Evolutionary conservation across 2,329 filamentous ascomycete genomes (phyloP).

Genomic region (Rhynchosporium agropyri): DNA sequence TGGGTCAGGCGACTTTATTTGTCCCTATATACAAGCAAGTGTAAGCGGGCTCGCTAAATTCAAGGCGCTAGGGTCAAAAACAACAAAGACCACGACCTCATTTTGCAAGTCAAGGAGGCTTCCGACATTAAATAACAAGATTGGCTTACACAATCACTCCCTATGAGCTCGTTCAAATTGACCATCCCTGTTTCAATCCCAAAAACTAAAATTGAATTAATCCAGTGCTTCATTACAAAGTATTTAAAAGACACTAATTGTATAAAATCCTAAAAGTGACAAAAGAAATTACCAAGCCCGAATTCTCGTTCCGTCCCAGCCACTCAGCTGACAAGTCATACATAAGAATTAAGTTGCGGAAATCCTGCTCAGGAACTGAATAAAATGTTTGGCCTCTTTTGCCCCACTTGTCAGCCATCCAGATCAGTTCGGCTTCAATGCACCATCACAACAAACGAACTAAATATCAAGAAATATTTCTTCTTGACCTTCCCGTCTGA

Average conservation of each 20-base stretch:
- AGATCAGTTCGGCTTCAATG: not conserved
- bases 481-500: not conserved
- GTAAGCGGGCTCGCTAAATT: constrained; percentile 10
- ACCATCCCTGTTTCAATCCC: not conserved
- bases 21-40: not conserved
- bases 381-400: not conserved
- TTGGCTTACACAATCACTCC: too few species aligned
- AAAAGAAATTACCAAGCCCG: not conserved
- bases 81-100: not conserved
- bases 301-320: not conserved
- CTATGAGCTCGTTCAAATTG: not conserved
- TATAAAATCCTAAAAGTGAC: not conserved
- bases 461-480: not conserved
- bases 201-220: not conserved
- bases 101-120: too few species aligned
- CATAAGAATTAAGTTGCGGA: not conserved
- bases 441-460: not conserved
- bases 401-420: not conserved
- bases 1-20: not conserved
- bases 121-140: too few species aligned
- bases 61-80: not conserved
- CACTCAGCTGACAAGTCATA: not conserved
- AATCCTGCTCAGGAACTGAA: not conserved
- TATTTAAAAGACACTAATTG: not conserved
- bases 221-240: not conserved